Conservation (phyloP, 2,329 filamentous ascomycete genomes). For the Fusarium camptoceras region DNA sequence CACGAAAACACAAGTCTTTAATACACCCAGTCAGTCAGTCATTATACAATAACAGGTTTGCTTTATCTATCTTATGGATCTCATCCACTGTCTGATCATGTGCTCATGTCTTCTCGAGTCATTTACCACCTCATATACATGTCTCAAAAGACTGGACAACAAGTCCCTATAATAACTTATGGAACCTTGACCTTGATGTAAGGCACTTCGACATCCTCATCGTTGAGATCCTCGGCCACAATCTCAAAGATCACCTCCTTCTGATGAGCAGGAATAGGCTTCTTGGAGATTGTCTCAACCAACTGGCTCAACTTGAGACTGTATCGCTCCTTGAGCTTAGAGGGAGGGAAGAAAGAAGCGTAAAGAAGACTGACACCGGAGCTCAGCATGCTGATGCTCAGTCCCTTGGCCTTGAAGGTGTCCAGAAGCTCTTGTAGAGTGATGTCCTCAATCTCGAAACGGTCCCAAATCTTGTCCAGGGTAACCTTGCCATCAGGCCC, state of each 20-base stretch:
- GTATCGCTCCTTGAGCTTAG: constrained; percentile 84
- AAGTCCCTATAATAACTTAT: constrained; percentile 25
- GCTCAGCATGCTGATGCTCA: constrained; percentile 91
- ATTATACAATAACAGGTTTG: constrained; percentile 21
- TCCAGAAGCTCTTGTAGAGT: constrained; percentile 86
- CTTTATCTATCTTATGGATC: constrained; percentile 41
- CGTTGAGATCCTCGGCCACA: constrained; percentile 87
- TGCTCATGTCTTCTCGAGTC: constrained; percentile 30
- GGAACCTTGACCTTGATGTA: constrained; percentile 89
- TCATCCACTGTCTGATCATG: constrained; percentile 25
- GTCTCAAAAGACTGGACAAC: constrained; percentile 10
- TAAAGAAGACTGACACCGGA: constrained; percentile 97
- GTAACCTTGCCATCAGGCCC: constrained; percentile 82
- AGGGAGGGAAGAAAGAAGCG: constrained; percentile 87
- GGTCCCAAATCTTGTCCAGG: constrained; percentile 98
- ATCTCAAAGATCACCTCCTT: constrained; percentile 98
- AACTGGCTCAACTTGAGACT: constrained; percentile 87
- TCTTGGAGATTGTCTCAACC: constrained; percentile 90
- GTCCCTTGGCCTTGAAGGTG: constrained; percentile 82
- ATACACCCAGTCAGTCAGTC: neutral
- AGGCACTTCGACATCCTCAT: constrained; percentile 95
- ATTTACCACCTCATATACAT: constrained; percentile 28
- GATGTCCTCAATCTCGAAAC: constrained; percentile 90
- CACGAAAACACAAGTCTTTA: neutral
- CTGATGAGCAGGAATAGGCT: constrained; percentile 89